phyloP scores from a whole-genome alignment of 2,329 filamentous ascomycete species.

The Paracoccidioides lutzii region DNA sequence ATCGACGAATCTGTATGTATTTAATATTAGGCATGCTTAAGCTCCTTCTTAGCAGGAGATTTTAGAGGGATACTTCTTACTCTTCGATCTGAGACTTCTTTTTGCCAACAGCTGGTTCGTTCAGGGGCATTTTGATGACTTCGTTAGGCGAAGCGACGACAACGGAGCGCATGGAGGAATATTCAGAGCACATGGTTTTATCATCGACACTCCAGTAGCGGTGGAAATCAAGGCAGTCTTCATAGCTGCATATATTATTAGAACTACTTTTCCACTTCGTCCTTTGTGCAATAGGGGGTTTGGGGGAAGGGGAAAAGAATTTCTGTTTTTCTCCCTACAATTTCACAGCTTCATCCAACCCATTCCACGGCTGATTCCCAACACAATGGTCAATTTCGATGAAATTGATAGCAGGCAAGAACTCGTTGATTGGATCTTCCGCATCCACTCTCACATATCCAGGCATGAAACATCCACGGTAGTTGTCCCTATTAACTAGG shows the following conservation, averaged over 20 bases:
- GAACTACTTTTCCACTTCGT: not conserved
- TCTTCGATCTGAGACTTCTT: constrained; percentile 87
- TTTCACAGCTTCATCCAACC: constrained; percentile 51
- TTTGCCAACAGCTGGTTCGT: constrained; percentile 75
- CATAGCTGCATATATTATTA: constrained; percentile 45
- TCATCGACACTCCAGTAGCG: constrained; percentile 94
- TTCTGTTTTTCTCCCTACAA: constrained; percentile 27
- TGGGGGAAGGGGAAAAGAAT: not conserved
- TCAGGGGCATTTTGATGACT: constrained; percentile 90
- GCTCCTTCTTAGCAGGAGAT: not conserved
- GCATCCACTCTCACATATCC: constrained; percentile 49
- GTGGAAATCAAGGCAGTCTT: constrained; percentile 75
- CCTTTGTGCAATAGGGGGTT: not conserved
- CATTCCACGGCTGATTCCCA: constrained; percentile 84
- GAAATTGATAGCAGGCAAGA: constrained; percentile 52
- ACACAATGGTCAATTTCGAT: constrained; percentile 84
- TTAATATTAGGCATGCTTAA: constrained; percentile 3
- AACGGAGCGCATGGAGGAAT: constrained; percentile 69
- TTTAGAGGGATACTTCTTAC: constrained; percentile 29
- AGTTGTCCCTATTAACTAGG: constrained; percentile 56
- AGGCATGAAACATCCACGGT: constrained; percentile 59
- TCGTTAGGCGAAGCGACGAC: constrained; percentile 77
- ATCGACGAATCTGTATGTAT: constrained; percentile 40
- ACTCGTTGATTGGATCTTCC: constrained; percentile 30
- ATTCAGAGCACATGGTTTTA: constrained; percentile 76